Base-by-base conservation (phyloP, 1,284 basidiomycete genomes). In the Naganishia liquefaciens region DNA sequence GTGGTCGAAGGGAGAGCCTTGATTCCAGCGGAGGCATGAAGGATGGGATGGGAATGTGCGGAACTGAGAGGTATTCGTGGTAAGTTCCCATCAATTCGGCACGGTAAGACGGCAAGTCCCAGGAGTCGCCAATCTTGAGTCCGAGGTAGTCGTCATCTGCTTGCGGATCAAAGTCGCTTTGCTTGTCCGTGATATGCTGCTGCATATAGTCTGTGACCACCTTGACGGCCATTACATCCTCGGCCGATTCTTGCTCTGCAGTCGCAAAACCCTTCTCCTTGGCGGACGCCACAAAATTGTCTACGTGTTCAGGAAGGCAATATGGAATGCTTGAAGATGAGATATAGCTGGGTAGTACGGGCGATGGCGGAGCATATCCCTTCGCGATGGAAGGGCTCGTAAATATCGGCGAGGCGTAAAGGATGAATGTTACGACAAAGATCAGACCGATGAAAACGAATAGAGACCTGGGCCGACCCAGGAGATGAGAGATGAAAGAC, bases 131-230 rank as follows among this genome's bases (percentile, higher is more conserved):
- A 2, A 72, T 63, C 21, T 71, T 70, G 21, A 73, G 66, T 19
- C 72, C 73, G 46, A 72, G 70, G 27, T 67, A 68, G 6, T 67
- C 68, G n/a, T 63, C 46, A 39, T 71, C 70, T 44, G 70, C 68
- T 27, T 66, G 27, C 1, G 69, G 47, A 54, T 71, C 66, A 61
- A 68, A 71, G 0, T 63, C 63, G 19, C 51, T 13, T 52, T 70
- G 67, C 13, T 70, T 67, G 17, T 69, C 67, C 21, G 63, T 65
- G 27, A 74, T 63, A 54, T 73, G 70, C 21, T 42, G 33, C 17
- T 52, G 61, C 40, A 66, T 57, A 40, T 63, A 66, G 17, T 47
- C 37, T 2, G 43, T 54, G 27, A 66, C 62, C 23, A 30, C 64
- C 11, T 50, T 39, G 30, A 62, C 52, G 10, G 64, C 33, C 13